Percentiles rank a stretch among this genome's conserved stretches.
These are phyloP conservation scores for Chlorella sp. DNA, from an alignment of 139 green algal species.

Conservation along the genomic window DNA sequence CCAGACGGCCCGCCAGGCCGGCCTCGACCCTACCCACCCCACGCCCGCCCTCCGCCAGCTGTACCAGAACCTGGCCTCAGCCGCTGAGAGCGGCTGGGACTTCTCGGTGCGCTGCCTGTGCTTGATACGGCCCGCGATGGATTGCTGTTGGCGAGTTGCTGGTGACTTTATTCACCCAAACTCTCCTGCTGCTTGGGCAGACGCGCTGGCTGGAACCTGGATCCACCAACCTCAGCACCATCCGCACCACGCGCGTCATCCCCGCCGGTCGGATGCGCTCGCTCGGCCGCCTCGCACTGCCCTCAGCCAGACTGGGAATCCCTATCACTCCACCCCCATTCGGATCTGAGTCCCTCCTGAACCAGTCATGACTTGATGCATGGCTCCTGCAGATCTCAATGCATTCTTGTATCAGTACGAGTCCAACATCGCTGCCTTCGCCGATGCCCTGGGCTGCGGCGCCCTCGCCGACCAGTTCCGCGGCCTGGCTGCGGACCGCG, in stretches of 20 bases:
- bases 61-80: conserved; percentile 79
- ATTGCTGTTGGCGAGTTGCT: conserved; percentile 50
- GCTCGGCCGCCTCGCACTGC: too few relatives aligned
- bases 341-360: too few relatives aligned
- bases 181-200: too few relatives aligned
- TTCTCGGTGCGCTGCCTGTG: too few relatives aligned
- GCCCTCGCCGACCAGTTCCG: conserved; percentile 2
- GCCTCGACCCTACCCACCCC: background rate
- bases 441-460: conserved; percentile 25
- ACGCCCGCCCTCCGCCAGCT: conserved; percentile 40
- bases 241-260: conserved; percentile 80
- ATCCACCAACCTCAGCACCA: conserved; percentile 50
- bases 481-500: conserved; percentile 12
- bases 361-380: background rate
- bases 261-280: conserved; percentile 77
- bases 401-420: conserved; percentile 72
- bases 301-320: too few relatives aligned
- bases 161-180: too few relatives aligned
- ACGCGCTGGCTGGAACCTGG: conserved; percentile 55
- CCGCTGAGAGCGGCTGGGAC: conserved; percentile 94
- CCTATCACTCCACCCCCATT: too few relatives aligned
- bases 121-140: conserved; percentile 80
- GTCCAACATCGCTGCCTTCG: conserved; percentile 46
- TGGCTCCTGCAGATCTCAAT: conserved; percentile 88
- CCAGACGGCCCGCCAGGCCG: conserved; percentile 18